Evolutionary conservation across 805 yeast species (phyloP).

Genomic region (Wickerhamiella brachini): DNA sequence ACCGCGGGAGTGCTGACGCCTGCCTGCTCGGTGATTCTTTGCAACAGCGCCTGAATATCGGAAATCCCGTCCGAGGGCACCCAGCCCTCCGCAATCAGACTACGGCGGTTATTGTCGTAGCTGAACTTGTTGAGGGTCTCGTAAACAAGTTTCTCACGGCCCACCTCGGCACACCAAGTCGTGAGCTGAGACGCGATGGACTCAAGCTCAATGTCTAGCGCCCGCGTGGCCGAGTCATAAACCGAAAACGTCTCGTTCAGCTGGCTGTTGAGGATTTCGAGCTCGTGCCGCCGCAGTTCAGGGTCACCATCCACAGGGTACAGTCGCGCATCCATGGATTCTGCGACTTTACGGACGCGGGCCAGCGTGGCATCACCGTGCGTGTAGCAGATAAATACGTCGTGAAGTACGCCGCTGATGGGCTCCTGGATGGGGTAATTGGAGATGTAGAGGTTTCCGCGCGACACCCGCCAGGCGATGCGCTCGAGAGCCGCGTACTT

Average conservation of each 20-base stretch:
- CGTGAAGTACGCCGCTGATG: constrained; percentile 43
- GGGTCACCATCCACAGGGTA: constrained; percentile 43
- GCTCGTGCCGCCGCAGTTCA: constrained; percentile 27
- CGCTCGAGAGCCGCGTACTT: constrained; percentile 61
- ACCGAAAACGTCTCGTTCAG: constrained; percentile 47
- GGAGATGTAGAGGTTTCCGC: constrained; percentile 81
- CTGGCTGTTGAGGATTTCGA: constrained; percentile 30
- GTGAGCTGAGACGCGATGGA: constrained; percentile 63
- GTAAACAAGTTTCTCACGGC: constrained; percentile 74
- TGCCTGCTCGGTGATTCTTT: constrained; percentile 41
- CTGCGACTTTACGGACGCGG: constrained; percentile 68
- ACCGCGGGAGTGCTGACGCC: constrained; percentile 31
- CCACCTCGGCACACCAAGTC: constrained; percentile 53
- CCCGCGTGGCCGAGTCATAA: constrained; percentile 44
- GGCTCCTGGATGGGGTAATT: constrained; percentile 57
- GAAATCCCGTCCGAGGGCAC: constrained; percentile 62
- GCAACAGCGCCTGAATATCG: constrained; percentile 44
- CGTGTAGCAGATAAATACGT: constrained; percentile 77
- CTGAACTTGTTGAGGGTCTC: constrained; percentile 65
- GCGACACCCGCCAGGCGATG: constrained; percentile 79
- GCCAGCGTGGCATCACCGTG: constrained; percentile 68
- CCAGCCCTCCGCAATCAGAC: constrained; percentile 97
- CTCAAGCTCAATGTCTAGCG: constrained; percentile 62
- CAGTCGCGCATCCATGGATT: constrained; percentile 73
- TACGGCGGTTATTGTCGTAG: constrained; percentile 65